Evolutionary conservation across 2,329 filamentous ascomycete genomes (phyloP).

Genomic region (Trichoderma cornu-damae): DNA sequence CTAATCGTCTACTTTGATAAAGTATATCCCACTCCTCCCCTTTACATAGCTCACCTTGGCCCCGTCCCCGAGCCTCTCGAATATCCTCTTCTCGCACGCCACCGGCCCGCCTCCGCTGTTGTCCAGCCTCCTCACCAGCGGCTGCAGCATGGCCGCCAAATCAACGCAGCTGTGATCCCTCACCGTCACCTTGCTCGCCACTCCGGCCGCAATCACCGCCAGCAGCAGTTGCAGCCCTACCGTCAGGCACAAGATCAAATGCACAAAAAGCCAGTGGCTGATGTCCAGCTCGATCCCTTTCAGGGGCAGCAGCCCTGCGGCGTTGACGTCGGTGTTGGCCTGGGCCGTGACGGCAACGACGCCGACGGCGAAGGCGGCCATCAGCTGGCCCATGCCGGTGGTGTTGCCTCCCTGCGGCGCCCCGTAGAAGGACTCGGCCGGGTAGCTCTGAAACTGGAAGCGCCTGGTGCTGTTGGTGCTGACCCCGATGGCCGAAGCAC

Average conservation of each 20-base stretch:
- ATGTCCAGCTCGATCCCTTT: constrained; percentile 32
- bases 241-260: constrained; percentile 33
- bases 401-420: constrained; percentile 28
- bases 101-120: constrained; percentile 21
- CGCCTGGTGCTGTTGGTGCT: constrained; percentile 24
- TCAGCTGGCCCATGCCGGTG: constrained; percentile 32
- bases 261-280: constrained; percentile 29
- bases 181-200: constrained; percentile 29
- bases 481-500: constrained; percentile 23
- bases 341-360: constrained; percentile 33
- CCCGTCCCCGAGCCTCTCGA: constrained; percentile 9
- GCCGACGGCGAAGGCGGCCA: constrained; percentile 36
- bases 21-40: constrained; percentile 9
- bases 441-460: constrained; percentile 39
- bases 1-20: constrained; percentile 2
- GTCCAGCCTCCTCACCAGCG: constrained; percentile 20
- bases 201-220: constrained; percentile 22
- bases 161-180: constrained; percentile 25
- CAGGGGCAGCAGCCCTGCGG: constrained; percentile 29
- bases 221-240: constrained; percentile 30
- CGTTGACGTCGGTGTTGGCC: constrained; percentile 26
- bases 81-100: constrained; percentile 22
- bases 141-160: constrained; percentile 23
- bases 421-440: constrained; percentile 38
- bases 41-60: constrained; percentile 6